Conservation (phyloP, 2,329 filamentous ascomycete genomes). For the Paraconiothyrium sp. region DNA sequence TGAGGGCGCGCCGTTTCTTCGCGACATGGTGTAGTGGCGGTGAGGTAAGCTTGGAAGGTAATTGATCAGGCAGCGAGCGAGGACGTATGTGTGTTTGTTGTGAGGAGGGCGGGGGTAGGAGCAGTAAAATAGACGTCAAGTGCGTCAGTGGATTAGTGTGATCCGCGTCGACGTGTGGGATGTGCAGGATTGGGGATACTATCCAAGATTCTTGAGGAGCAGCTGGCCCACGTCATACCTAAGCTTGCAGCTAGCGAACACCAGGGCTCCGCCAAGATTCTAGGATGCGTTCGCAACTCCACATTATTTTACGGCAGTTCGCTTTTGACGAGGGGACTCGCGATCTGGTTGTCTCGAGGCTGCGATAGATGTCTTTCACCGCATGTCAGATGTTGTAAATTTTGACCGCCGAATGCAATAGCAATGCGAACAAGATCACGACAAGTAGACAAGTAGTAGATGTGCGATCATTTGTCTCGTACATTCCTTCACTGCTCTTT, state of each 20-base stretch:
- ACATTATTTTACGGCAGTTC: background rate
- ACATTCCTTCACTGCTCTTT: slow-evolving; percentile 5
- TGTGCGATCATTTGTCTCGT: slow-evolving; percentile 4
- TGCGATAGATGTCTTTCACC: background rate
- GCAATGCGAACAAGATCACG: too few species aligned
- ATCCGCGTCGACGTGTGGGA: slow-evolving; percentile 6
- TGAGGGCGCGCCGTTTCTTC: slow-evolving; percentile 65
- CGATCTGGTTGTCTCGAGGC: background rate
- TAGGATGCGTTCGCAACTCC: background rate
- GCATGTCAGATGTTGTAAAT: background rate
- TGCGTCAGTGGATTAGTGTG: slow-evolving; percentile 13
- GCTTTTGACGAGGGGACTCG: background rate
- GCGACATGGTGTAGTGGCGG: slow-evolving; percentile 64
- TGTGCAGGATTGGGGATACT: slow-evolving; percentile 12
- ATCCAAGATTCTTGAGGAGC: slow-evolving; percentile 11
- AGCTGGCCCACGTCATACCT: slow-evolving; percentile 17
- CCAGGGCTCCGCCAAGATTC: slow-evolving; percentile 13
- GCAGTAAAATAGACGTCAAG: slow-evolving; percentile 1
- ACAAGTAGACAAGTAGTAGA: background rate
- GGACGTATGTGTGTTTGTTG: background rate
- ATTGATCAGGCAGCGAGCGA: background rate
- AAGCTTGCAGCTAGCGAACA: slow-evolving; percentile 17
- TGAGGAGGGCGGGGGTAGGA: background rate
- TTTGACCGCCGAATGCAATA: too few species aligned
- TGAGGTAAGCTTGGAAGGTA: background rate